Evolutionary conservation across 768 basidiomycete genomes (phyloP).

Genomic region (Chlorophyllum brunneum): DNA sequence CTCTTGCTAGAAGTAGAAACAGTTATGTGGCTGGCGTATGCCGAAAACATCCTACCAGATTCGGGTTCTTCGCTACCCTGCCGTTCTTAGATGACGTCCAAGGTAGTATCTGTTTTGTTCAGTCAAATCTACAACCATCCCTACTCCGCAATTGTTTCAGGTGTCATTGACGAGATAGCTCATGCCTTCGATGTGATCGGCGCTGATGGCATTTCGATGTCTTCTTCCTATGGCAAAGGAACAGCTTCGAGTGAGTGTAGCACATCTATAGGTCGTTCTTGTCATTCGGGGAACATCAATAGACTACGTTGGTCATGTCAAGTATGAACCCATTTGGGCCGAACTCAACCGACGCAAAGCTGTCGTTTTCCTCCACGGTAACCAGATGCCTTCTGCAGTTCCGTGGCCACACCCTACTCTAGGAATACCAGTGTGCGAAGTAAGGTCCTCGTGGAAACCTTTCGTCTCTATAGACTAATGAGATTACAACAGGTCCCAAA

Average conservation of each 20-base stretch:
- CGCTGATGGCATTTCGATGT: conserved; percentile 61
- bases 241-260: conserved; percentile 43
- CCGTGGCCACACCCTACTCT: conserved; percentile 61
- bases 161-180: conserved; percentile 54
- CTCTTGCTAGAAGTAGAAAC: conserved; percentile 44
- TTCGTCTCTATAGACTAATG: not conserved
- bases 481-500: conserved; percentile 70
- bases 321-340: conserved; percentile 66
- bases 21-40: conserved; percentile 44
- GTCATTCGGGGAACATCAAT: conserved; percentile 1
- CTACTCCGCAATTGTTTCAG: conserved; percentile 37
- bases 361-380: conserved; percentile 71
- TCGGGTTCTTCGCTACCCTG: conserved; percentile 68
- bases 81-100: conserved; percentile 60
- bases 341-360: conserved; percentile 57
- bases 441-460: conserved; percentile 18
- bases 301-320: conserved; percentile 67
- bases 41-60: conserved; percentile 45
- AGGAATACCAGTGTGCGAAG: conserved; percentile 69
- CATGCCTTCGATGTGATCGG: conserved; percentile 57
- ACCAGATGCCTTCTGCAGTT: conserved; percentile 59
- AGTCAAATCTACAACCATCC: not conserved
- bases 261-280: not conserved
- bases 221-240: conserved; percentile 65
- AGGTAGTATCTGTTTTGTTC: conserved; percentile 32